Percentiles rank a stretch among this genome's conserved stretches.
Conservation (phyloP, 805 yeast genomes). For the Metschnikowia baotianmanensis region DNA sequence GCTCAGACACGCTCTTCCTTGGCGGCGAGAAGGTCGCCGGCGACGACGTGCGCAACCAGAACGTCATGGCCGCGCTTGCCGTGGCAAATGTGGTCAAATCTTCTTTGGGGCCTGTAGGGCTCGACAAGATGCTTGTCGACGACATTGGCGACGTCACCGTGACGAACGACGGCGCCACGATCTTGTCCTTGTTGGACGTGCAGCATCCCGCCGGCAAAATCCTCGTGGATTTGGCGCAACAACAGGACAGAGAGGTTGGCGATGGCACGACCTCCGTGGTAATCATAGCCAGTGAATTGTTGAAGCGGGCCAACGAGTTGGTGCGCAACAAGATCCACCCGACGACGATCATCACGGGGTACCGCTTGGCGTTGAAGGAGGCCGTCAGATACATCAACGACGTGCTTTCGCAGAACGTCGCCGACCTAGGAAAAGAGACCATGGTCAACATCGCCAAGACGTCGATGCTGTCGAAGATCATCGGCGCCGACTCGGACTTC, state of each 20-base stretch:
- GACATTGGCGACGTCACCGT: constrained; percentile 99
- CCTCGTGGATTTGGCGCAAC: constrained; percentile 94
- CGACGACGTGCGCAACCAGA: constrained; percentile 94
- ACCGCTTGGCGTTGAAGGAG: constrained; percentile 88
- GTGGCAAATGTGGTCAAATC: constrained; percentile 85
- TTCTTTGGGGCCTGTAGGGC: constrained; percentile 96
- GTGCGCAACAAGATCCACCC: constrained; percentile 96
- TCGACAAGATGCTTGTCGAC: constrained; percentile 97
- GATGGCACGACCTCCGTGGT: constrained; percentile 98
- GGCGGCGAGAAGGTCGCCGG: constrained; percentile 97
- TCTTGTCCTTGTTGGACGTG: constrained; percentile 83
- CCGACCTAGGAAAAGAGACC: constrained; percentile 76
- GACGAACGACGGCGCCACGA: constrained; percentile 98
- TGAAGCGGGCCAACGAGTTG: constrained; percentile 89
- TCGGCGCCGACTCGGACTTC: constrained; percentile 90
- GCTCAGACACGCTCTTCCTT: constrained; percentile 89
- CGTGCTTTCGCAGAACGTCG: constrained; percentile 78
- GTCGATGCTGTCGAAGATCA: constrained; percentile 94
- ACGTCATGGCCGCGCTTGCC: constrained; percentile 88
- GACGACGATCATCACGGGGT: constrained; percentile 95
- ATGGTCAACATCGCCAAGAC: constrained; percentile 92
- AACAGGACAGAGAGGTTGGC: constrained; percentile 98
- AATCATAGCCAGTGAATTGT: constrained; percentile 87
- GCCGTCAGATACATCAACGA: constrained; percentile 84
- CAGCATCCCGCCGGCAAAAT: constrained; percentile 99